Evolutionary conservation across 129 eudicot species (phyloP), one percentile per base, ranked within the genome.

Genomic region (Helianthus tuberosus): DNA sequence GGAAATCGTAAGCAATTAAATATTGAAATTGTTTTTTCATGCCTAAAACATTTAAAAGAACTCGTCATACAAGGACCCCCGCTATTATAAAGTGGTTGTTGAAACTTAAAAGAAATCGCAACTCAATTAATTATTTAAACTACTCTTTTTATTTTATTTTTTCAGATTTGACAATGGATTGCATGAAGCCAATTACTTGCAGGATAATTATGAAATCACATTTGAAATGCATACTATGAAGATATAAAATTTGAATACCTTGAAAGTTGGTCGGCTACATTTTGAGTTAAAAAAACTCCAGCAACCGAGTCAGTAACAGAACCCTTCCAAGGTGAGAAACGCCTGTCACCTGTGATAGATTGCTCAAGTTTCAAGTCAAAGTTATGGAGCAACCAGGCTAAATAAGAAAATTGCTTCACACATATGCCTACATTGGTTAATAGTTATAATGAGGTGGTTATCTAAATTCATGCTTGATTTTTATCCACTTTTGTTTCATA

Each of bases 211-310:
- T 16, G 38, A 14, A 63, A 62, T 74, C 78, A 61, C 16, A 35
- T 48, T 52, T 64, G 43, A 64, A 64, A 51, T 6, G 13, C 23
- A 57, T n/a, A 25, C 23, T 41, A 11, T 57, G 55, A 39, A 68
- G 17, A 68, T 68, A 47, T 44, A 68, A 11, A 4, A 44, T 23
- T 48, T 23, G 66, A n/a, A 47, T 77, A 91, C 97, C 97, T 91
- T 44, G 96, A 91, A n/a, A 89, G 78, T 76, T 57, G 75, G 64
- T 91, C 97, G 0, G 80, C 15, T 7, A 88, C 96, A 55, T 91
- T 91, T 68, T 91, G 97, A 71, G 97, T 88, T 47, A 91, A 73
- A 72, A 75, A 91, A 49, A 84, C 96, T 47, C 97, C 97, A 71
- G 81, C 89, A 9, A 88, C 80, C 5, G 97, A 86, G 71, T 91